A percentile compares a stretch with the other conserved stretches of the same genome.
These are phyloP conservation scores for Reticulomyxa filosa DNA, from an alignment of 78 protist genomes.

Conservation along the genomic window DNA sequence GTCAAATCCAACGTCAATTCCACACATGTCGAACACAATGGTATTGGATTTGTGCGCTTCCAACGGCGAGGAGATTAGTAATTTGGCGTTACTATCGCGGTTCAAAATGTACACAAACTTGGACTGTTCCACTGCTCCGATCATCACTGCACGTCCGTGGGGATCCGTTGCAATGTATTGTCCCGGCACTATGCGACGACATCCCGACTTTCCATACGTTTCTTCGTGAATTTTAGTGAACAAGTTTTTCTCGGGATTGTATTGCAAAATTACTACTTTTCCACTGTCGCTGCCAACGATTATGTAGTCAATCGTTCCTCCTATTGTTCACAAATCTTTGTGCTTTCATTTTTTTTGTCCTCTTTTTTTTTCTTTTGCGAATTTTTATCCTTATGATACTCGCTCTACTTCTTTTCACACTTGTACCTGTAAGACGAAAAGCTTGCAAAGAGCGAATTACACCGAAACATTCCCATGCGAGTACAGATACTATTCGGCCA, in stretches of 20 bases:
- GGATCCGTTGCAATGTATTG: conserved; percentile 88
- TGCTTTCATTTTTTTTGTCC: too few species aligned
- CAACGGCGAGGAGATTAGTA: conserved; percentile 9
- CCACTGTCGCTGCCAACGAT: conserved; percentile 51
- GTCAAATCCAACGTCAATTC: conserved; percentile 88
- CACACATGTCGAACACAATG: conserved; percentile 39
- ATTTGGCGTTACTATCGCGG: conserved; percentile 14
- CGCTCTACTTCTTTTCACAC: too few species aligned
- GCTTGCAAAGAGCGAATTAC: conserved; percentile 51
- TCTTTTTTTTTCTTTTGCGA: too few species aligned
- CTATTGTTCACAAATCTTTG: too few species aligned
- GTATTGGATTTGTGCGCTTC: conserved; percentile 71
- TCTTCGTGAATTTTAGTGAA: conserved; percentile 61
- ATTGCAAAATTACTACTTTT: background rate
- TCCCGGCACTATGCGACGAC: conserved; percentile 86
- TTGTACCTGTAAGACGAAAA: conserved; percentile 61
- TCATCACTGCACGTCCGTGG: conserved; percentile 76
- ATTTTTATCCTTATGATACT: too few species aligned
- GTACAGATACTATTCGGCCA: conserved; percentile 1
- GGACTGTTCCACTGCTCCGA: conserved; percentile 85
- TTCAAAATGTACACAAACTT: conserved; percentile 81
- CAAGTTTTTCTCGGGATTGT: background rate
- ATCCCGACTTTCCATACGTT: conserved; percentile 53
- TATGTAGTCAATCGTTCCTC: conserved; percentile 49
- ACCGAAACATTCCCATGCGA: conserved; percentile 59